phyloP scores from a whole-genome alignment of 2,329 filamentous ascomycete genomes.

The Alternaria brassicicola region DNA sequence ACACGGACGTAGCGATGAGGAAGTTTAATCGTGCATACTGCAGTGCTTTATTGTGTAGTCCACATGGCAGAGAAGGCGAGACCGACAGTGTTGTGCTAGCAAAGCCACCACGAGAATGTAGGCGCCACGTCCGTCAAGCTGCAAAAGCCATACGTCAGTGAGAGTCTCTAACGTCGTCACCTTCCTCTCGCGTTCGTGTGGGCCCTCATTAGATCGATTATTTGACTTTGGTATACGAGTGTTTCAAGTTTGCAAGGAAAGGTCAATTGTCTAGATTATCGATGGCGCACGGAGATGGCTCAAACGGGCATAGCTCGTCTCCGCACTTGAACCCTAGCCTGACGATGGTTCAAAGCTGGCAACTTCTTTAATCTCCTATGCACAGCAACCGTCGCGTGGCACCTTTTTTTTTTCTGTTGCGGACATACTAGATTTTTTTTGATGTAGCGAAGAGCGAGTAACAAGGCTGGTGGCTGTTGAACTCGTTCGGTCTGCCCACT shows the following conservation, averaged over 20 bases:
- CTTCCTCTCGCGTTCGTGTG: background rate
- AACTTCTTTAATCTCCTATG: background rate
- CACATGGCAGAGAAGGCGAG: background rate
- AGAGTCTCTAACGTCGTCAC: background rate
- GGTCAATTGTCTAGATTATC: background rate
- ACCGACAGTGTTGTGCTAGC: slow-evolving; percentile 1
- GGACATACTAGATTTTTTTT: background rate
- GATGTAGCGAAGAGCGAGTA: background rate
- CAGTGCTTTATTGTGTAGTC: background rate
- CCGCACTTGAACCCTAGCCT: background rate
- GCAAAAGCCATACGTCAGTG: background rate
- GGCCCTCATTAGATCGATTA: background rate
- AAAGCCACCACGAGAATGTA: background rate
- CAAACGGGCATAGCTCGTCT: background rate
- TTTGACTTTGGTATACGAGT: background rate
- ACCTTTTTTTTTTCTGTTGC: background rate
- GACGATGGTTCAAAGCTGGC: background rate
- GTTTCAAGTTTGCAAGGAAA: background rate
- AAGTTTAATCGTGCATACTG: background rate
- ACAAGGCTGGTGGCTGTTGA: background rate
- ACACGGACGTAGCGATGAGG: background rate
- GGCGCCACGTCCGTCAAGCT: background rate
- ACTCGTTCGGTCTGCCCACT: background rate
- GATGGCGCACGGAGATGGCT: background rate
- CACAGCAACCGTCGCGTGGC: background rate